Base-by-base conservation (phyloP, 2,329 filamentous ascomycete species). In the Neofusicoccum umdonicola region DNA sequence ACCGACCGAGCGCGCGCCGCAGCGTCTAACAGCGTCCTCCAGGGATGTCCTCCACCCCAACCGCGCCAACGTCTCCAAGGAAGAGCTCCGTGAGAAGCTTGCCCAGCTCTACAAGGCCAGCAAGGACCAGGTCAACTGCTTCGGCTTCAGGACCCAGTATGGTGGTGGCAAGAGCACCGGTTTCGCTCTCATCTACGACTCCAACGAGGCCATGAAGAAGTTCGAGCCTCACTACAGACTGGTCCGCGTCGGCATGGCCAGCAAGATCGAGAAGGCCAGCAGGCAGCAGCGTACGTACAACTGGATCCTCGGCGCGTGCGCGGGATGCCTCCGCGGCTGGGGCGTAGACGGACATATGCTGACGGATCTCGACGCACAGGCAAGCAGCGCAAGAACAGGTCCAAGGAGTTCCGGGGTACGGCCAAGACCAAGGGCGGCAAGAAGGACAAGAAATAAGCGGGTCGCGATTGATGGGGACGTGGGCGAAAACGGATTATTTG, bases 351-450 rank as follows among this genome's bases (percentile, higher is more conserved):
- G 19, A 41, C 52, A 50, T 39, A 71, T 71, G 69, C 72, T 77
- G 71, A 76, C 74, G 68, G 61, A 60, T 22, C 35, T 66, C 44
- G 60, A 45, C 50, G 62, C 45, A 86, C 84, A 98, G 94, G 94
- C 90, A 99, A 99, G 88, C 95, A 98, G 87, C 91, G 95, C 87
- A 99, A 99, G 92, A 99, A 99, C 92, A 89, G 94, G 83, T 89
- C 91, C 85, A 98, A 99, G 93, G 95, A 94, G 81, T 90, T 97
- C 83, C 91, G 95, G 76, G 95, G 95, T 81, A 96, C 92, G 77
- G 94, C 93, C 79, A 99, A 99, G 92, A 89, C 89, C 87, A 97
- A 97, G 92, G 93, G 93, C 82, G 90, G 89, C 80, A 88, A 89
- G 86, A 88, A 90, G 83, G 95, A 96, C 89, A 96, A 97, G 90